Evolutionary conservation across 2,329 filamentous ascomycete genomes (phyloP).

Genomic region (Metarhizium rileyi): DNA sequence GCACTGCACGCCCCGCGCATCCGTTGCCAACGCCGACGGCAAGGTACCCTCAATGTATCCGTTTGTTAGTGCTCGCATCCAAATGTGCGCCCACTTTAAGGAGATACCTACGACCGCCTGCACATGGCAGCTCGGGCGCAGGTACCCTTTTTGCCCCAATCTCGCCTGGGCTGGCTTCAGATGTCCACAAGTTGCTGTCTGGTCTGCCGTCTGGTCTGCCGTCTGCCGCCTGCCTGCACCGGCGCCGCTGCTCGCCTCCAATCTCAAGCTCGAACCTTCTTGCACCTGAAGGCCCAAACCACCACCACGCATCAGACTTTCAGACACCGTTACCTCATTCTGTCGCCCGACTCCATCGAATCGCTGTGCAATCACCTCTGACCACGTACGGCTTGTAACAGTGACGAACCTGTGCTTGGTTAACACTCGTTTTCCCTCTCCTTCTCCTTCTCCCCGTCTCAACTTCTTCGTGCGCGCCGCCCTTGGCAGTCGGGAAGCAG

Average conservation of each 20-base stretch:
- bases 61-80: no score
- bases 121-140: background rate
- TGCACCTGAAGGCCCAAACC: slow-evolving; percentile 15
- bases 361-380: background rate
- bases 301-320: slow-evolving; percentile 6
- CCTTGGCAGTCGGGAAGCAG: slow-evolving; percentile 4
- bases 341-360: slow-evolving; percentile 5
- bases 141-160: slow-evolving; percentile 13
- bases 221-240: slow-evolving; percentile 2
- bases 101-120: slow-evolving; percentile 14
- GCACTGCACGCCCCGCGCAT: no score
- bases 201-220: no score
- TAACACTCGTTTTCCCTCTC: slow-evolving; percentile 6
- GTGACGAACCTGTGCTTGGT: background rate
- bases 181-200: no score
- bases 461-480: slow-evolving; percentile 3
- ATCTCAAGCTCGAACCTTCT: slow-evolving; percentile 24
- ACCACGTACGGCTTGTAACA: background rate
- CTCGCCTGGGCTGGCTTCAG: no score
- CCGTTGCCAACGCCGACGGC: no score
- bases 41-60: no score
- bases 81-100: no score
- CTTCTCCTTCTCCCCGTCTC: slow-evolving; percentile 1
- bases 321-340: background rate
- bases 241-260: slow-evolving; percentile 12